These are phyloP conservation scores for Leccinum longicurvipes DNA, from an alignment of 768 basidiomycete species.

Conservation along the genomic window DNA sequence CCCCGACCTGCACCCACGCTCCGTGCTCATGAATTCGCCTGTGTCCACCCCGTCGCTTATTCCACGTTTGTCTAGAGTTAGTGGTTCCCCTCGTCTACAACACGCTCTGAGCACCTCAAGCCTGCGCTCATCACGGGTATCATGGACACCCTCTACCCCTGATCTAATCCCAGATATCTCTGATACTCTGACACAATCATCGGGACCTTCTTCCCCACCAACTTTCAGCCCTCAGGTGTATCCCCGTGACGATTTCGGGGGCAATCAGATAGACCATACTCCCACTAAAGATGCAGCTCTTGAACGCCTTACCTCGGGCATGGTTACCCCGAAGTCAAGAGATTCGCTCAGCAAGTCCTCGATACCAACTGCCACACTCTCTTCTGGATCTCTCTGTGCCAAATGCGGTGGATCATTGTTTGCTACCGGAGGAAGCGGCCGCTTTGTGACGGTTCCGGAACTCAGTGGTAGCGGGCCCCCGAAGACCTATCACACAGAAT, in stretches of 20 bases:
- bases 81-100: slow-evolving; percentile 27
- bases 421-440: slow-evolving; percentile 52
- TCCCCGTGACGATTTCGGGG: slow-evolving; percentile 10
- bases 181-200: slow-evolving; percentile 53
- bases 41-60: slow-evolving; percentile 24
- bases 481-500: slow-evolving; percentile 69
- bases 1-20: slow-evolving; percentile 11
- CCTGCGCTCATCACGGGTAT: slow-evolving; percentile 23
- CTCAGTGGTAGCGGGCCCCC: slow-evolving; percentile 38
- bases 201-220: slow-evolving; percentile 53
- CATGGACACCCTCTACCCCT: slow-evolving; percentile 49
- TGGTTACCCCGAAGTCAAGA: slow-evolving; percentile 27
- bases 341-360: slow-evolving; percentile 26
- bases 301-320: slow-evolving; percentile 20
- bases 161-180: slow-evolving; percentile 61
- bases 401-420: slow-evolving; percentile 61
- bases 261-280: slow-evolving; percentile 6
- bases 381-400: slow-evolving; percentile 49
- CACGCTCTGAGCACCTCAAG: slow-evolving; percentile 29
- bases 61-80: slow-evolving; percentile 24
- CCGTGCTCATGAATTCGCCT: slow-evolving; percentile 7
- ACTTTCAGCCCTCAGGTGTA: slow-evolving; percentile 32
- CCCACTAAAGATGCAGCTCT: slow-evolving; percentile 2
- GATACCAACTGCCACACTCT: slow-evolving; percentile 31
- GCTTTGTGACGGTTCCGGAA: slow-evolving; percentile 70